phyloP scores from a whole-genome alignment of 352 stramenopile genomes.

The Globisporangium spiculum region DNA sequence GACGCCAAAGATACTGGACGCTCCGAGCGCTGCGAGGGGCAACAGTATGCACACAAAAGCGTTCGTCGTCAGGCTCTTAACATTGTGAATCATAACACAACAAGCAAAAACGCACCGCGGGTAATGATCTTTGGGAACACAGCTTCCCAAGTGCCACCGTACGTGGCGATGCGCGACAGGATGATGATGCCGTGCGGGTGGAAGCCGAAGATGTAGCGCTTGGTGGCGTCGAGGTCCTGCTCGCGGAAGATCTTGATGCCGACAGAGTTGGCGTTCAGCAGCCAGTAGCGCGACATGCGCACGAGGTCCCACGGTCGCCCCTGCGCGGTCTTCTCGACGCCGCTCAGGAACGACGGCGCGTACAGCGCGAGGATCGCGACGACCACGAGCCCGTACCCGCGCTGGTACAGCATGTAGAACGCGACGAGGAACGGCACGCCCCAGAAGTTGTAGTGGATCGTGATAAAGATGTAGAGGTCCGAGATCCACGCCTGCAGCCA shows the following conservation, averaged over 20 bases:
- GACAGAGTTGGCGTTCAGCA: conserved; percentile 34
- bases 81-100: background rate
- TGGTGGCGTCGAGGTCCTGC: conserved; percentile 26
- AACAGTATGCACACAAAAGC: background rate
- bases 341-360: conserved; percentile 41
- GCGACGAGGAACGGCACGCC: conserved; percentile 25
- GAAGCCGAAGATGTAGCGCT: conserved; percentile 45
- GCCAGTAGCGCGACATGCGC: conserved; percentile 32
- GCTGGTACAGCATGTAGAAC: conserved; percentile 38
- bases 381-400: conserved; percentile 29
- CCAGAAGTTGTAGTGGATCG: conserved; percentile 53
- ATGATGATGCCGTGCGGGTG: conserved; percentile 57
- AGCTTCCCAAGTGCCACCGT: conserved; percentile 41
- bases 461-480: conserved; percentile 36
- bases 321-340: conserved; percentile 33
- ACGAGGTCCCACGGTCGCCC: conserved; percentile 37
- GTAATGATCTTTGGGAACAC: conserved; percentile 32
- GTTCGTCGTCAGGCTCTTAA: background rate
- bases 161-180: conserved; percentile 41
- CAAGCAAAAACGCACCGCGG: conserved; percentile 12
- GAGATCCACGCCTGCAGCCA: conserved; percentile 27
- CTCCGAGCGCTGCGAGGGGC: conserved; percentile 7
- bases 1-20: conserved; percentile 22
- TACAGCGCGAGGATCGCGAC: conserved; percentile 40
- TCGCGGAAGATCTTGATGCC: conserved; percentile 37